phyloP scores from a whole-genome alignment of 2,329 filamentous ascomycete species.

The Cryphonectria carpinicola region DNA sequence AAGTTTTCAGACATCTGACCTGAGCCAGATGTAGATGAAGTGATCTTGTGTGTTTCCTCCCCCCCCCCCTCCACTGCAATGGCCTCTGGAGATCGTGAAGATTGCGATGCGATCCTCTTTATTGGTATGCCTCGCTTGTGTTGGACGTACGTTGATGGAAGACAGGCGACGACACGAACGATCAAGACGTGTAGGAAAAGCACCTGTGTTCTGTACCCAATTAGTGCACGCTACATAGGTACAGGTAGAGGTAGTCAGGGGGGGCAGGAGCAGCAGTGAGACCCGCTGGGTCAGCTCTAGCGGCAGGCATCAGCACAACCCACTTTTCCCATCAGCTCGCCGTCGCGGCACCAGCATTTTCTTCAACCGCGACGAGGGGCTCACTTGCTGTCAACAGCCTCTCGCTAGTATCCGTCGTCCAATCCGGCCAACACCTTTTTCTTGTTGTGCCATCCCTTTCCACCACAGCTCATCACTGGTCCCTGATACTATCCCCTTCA shows the following conservation, averaged over 20 bases:
- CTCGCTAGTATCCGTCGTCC: not conserved
- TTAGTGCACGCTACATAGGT: not conserved
- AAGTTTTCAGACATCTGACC: not conserved
- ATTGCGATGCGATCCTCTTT: not conserved
- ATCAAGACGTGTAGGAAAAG: too few species aligned
- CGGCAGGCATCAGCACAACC: constrained; percentile 11
- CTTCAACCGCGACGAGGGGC: constrained; percentile 20
- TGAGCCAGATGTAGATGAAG: not conserved
- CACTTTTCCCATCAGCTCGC: constrained; percentile 14
- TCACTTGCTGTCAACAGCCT: constrained; percentile 14
- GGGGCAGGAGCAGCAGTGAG: not conserved
- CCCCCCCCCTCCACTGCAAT: not conserved
- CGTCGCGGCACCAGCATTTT: constrained; percentile 23
- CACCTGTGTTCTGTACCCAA: too few species aligned
- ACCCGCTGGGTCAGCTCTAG: not conserved
- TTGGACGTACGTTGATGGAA: not conserved
- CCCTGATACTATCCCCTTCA: not conserved
- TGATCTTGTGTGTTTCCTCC: too few species aligned
- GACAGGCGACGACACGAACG: not conserved
- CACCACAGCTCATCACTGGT: not conserved
- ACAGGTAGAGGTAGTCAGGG: not conserved
- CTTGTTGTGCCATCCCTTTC: not conserved
- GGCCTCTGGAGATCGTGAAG: not conserved
- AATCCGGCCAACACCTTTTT: not conserved
- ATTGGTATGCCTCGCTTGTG: not conserved